These are phyloP conservation scores for Erythrophleum ivorense DNA, from an alignment of 331 rosid genomes.

Conservation along the genomic window DNA sequence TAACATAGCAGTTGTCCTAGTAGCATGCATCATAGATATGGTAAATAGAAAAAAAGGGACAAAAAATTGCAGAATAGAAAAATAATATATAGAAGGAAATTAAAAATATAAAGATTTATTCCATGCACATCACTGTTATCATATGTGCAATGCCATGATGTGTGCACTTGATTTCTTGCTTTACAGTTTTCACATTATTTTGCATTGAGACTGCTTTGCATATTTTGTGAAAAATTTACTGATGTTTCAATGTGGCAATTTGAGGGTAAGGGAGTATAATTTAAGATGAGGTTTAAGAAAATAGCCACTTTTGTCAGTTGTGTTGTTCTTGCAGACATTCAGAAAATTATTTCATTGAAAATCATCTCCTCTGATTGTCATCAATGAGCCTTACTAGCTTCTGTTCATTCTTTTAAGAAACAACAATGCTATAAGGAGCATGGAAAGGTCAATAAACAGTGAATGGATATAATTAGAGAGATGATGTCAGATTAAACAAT, in stretches of 20 bases:
- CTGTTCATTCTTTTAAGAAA: not conserved
- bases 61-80: not conserved
- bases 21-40: not conserved
- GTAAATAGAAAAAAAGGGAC: not conserved
- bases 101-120: not conserved
- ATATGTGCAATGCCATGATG: not conserved
- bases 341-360: not conserved
- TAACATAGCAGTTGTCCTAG: not conserved
- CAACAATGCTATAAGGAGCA: not conserved
- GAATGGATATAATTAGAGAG: not conserved
- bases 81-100: not conserved
- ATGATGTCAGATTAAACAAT: slow-evolving; percentile 6
- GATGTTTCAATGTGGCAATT: not conserved
- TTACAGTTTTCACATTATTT: not conserved
- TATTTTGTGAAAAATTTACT: not conserved
- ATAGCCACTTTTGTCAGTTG: not conserved
- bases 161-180: not conserved
- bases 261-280: not conserved
- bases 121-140: not conserved
- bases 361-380: not conserved
- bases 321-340: not conserved
- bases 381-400: not conserved
- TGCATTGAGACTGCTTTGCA: not conserved
- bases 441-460: not conserved
- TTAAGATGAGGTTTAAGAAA: not conserved